Conservation (phyloP, 768 basidiomycete species). For the Hericium rajendrae region DNA sequence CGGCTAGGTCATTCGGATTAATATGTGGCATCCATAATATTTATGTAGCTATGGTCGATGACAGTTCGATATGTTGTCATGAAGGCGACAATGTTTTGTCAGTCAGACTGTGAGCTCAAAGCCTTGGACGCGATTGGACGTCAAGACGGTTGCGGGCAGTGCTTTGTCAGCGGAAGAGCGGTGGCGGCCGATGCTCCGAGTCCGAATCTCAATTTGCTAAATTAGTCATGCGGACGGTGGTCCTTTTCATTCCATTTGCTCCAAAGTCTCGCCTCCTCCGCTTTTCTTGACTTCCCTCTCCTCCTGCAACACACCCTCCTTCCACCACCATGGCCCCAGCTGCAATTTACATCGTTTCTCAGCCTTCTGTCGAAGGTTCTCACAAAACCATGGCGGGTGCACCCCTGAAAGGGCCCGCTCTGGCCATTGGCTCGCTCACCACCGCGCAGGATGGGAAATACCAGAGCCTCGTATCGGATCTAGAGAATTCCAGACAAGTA, state of each 20-base stretch:
- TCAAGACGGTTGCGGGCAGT: background rate
- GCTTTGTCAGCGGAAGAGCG: background rate
- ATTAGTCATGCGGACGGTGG: background rate
- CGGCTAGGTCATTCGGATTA: no score
- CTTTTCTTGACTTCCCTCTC: background rate
- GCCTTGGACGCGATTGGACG: no score
- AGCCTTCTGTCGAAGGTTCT: background rate
- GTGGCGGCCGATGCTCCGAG: background rate
- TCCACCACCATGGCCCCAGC: slow-evolving; percentile 47
- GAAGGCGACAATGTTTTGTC: no score
- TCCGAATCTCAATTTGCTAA: background rate
- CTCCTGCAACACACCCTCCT: background rate
- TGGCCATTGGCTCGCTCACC: slow-evolving; percentile 69
- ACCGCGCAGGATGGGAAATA: slow-evolving; percentile 77
- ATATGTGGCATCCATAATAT: no score
- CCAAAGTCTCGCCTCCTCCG: background rate
- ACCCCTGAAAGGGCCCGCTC: slow-evolving; percentile 35
- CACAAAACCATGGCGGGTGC: slow-evolving; percentile 17
- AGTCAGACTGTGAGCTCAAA: no score
- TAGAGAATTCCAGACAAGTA: slow-evolving; percentile 45
- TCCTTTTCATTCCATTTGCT: background rate
- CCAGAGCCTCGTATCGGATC: slow-evolving; percentile 53
- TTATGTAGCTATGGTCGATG: no score
- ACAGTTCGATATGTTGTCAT: no score
- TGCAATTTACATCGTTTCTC: slow-evolving; percentile 31